A percentile compares a stretch with the other conserved stretches of the same genome.
These are phyloP conservation scores for Colletotrichum acutatum DNA, from an alignment of 2,329 filamentous ascomycete species.

Conservation along the genomic window DNA sequence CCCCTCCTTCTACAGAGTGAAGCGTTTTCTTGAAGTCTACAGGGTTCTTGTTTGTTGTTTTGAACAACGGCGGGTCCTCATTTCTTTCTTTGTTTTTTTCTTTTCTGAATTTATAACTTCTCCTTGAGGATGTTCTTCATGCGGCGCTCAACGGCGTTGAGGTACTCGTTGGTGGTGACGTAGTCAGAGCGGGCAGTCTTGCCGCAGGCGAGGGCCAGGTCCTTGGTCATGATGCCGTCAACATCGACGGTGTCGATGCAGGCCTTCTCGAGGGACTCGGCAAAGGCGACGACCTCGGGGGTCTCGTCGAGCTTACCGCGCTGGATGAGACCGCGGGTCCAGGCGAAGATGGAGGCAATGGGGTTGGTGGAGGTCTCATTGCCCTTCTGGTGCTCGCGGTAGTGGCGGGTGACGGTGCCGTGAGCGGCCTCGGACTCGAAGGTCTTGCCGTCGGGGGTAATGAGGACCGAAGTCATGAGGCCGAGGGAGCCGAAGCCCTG, in stretches of 20 bases:
- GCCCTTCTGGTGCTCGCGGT: slow-evolving; percentile 98
- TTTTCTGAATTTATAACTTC: slow-evolving; percentile 69
- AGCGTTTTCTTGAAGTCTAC: not conserved
- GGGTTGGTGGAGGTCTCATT: slow-evolving; percentile 98
- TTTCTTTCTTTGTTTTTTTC: not conserved
- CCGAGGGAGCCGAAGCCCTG: slow-evolving; percentile 98
- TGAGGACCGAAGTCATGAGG: slow-evolving; percentile 97
- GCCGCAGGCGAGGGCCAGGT: slow-evolving; percentile 93
- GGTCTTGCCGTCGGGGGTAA: slow-evolving; percentile 95
- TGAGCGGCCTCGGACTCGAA: slow-evolving; percentile 98
- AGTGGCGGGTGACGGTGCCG: slow-evolving; percentile 98
- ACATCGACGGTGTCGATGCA: slow-evolving; percentile 94
- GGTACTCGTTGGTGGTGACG: slow-evolving; percentile 92
- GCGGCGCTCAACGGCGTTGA: slow-evolving; percentile 90
- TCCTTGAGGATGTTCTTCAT: slow-evolving; percentile 83
- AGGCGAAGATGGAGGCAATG: slow-evolving; percentile 98
- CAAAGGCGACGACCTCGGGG: slow-evolving; percentile 91
- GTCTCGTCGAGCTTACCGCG: slow-evolving; percentile 92
- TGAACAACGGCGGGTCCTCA: not conserved
- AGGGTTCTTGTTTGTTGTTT: not conserved
- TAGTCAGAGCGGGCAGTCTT: slow-evolving; percentile 86
- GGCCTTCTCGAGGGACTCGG: slow-evolving; percentile 90
- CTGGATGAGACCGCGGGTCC: slow-evolving; percentile 94
- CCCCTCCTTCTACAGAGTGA: not conserved
- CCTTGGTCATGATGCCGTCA: slow-evolving; percentile 99